A percentile compares a stretch with the other conserved stretches of the same genome.
Evolutionary conservation across 1,284 basidiomycete species (phyloP).

Genomic region (Ceratobasidium sp.): DNA sequence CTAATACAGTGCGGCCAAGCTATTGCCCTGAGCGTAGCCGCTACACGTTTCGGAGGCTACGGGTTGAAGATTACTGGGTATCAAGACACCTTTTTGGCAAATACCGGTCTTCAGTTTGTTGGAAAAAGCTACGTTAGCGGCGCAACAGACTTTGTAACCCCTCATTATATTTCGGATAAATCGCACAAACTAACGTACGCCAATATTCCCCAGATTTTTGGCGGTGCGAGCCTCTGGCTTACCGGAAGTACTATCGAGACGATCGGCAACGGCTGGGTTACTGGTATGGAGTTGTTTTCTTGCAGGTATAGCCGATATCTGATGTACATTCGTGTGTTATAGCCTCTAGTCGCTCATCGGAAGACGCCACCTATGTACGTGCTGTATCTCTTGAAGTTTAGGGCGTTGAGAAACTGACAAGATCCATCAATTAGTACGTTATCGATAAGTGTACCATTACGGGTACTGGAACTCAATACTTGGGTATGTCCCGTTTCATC

Average conservation of each 20-base stretch:
- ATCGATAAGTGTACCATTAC: slow-evolving; percentile 26
- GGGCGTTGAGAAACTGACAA: too few species aligned
- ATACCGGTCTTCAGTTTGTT: slow-evolving; percentile 50
- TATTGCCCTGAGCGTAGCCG: slow-evolving; percentile 51
- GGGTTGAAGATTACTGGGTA: slow-evolving; percentile 49
- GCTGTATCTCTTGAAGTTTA: neutral
- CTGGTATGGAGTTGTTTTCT: slow-evolving; percentile 31
- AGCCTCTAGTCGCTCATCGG: slow-evolving; percentile 45
- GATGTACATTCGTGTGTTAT: neutral
- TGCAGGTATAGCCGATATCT: neutral
- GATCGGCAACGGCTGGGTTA: slow-evolving; percentile 50
- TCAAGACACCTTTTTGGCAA: slow-evolving; percentile 51
- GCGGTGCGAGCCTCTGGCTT: slow-evolving; percentile 44
- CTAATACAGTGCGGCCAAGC: slow-evolving; percentile 46
- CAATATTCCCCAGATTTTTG: slow-evolving; percentile 29
- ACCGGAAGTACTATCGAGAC: slow-evolving; percentile 46
- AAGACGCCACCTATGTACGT: slow-evolving; percentile 50
- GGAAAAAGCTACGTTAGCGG: slow-evolving; percentile 48
- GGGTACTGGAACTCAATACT: slow-evolving; percentile 35
- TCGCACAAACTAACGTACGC: slow-evolving; percentile 5
- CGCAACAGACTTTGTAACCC: slow-evolving; percentile 50
- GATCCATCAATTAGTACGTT: slow-evolving; percentile 19
- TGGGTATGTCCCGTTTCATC: slow-evolving; percentile 1
- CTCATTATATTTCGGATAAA: neutral
- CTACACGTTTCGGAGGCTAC: slow-evolving; percentile 48